Evolutionary conservation across 495 filamentous ascomycete species (phyloP).

Genomic region (Aspergillus steynii): DNA sequence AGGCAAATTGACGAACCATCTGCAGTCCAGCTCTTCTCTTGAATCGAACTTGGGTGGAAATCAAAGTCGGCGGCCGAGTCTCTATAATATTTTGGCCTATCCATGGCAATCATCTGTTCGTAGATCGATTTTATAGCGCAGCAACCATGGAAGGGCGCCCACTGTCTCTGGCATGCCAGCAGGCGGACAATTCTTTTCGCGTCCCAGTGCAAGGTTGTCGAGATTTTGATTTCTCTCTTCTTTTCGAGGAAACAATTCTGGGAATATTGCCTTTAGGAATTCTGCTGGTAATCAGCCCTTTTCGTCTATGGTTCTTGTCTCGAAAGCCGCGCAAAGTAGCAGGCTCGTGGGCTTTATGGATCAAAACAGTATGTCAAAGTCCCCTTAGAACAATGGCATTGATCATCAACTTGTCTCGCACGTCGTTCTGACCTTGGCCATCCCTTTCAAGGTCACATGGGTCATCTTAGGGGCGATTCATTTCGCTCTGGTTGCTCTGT

Average conservation of each 20-base stretch:
- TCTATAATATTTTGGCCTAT: constrained; percentile 8
- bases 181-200: constrained; percentile 45
- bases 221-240: constrained; percentile 61
- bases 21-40: neutral
- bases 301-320: constrained; percentile 46
- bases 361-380: constrained; percentile 46
- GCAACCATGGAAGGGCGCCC: constrained; percentile 27
- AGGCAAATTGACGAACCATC: neutral
- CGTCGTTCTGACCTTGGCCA: neutral
- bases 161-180: constrained; percentile 23
- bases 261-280: constrained; percentile 49
- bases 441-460: constrained; percentile 37
- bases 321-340: constrained; percentile 48
- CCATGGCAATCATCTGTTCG: constrained; percentile 7
- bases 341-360: constrained; percentile 32
- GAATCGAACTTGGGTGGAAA: neutral
- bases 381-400: neutral
- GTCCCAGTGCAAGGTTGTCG: constrained; percentile 45
- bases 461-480: constrained; percentile 42
- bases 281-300: constrained; percentile 48
- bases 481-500: constrained; percentile 48
- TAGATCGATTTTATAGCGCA: constrained; percentile 13
- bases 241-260: constrained; percentile 59
- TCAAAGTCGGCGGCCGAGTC: neutral
- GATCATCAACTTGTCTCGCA: constrained; percentile 5